Conservation (phyloP, 2,329 filamentous ascomycete genomes). For the Aspergillus texensis region DNA sequence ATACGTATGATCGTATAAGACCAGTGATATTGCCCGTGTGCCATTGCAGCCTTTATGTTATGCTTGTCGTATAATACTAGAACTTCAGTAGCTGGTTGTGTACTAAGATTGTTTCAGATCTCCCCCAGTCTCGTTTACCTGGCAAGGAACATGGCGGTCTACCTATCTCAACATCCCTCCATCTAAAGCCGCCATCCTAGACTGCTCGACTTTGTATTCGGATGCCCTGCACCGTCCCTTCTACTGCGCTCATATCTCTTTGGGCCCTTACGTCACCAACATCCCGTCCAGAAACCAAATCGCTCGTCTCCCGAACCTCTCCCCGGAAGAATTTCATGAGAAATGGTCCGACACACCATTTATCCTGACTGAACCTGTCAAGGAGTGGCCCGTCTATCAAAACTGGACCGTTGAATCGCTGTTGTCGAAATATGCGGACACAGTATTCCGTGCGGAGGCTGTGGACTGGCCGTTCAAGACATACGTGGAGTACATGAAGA, state of each 20-base stretch:
- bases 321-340: conserved; percentile 71
- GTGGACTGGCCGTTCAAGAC: conserved; percentile 88
- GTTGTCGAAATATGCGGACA: conserved; percentile 63
- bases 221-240: conserved; percentile 90
- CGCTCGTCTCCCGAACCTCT: conserved; percentile 66
- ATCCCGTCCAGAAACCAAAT: conserved; percentile 79
- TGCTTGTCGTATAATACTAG: conserved; percentile 7
- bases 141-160: conserved; percentile 83
- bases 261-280: conserved; percentile 66
- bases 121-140: conserved; percentile 54
- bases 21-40: background rate
- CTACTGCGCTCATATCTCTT: conserved; percentile 76
- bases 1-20: background rate
- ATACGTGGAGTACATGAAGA: conserved; percentile 80
- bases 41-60: background rate
- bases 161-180: conserved; percentile 68
- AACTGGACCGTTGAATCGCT: conserved; percentile 75
- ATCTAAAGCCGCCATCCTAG: conserved; percentile 59
- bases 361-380: conserved; percentile 80
- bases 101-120: conserved; percentile 28
- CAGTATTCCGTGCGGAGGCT: conserved; percentile 83
- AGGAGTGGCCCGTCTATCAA: conserved; percentile 75
- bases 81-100: conserved; percentile 5
- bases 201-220: conserved; percentile 81
- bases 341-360: conserved; percentile 82